Conservation (phyloP, 202 grass and related monocot genomes). For the Schoenoplectus triqueter region DNA sequence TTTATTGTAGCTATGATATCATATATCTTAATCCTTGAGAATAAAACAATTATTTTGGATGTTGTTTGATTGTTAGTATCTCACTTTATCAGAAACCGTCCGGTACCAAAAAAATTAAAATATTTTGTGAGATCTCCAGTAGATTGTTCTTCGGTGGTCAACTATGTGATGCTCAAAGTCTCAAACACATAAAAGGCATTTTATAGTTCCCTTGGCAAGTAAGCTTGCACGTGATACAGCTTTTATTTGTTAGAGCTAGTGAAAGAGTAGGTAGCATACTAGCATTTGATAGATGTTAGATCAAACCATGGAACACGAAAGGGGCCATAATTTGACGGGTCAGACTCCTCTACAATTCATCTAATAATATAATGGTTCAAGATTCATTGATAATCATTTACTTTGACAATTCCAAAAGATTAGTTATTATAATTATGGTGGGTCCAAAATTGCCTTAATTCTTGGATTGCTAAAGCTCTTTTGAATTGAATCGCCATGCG, state of each 20-base stretch:
- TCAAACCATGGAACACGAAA: not conserved
- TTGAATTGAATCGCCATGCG: no score
- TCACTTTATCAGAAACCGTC: not conserved
- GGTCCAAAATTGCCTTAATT: not conserved
- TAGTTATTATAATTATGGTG: not conserved
- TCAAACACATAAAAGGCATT: not conserved
- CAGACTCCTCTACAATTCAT: conserved; percentile 3
- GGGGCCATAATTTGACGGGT: conserved; percentile 1
- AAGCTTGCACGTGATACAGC: conserved; percentile 13
- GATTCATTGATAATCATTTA: not conserved
- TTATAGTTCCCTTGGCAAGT: not conserved
- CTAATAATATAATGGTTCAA: not conserved
- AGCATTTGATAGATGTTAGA: not conserved
- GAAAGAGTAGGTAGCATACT: not conserved
- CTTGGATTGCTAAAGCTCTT: no score
- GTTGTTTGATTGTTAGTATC: not conserved
- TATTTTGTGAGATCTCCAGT: not conserved
- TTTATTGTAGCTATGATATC: not conserved
- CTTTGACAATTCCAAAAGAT: not conserved
- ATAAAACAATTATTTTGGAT: not conserved
- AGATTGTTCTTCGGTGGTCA: not conserved
- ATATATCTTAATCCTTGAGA: not conserved
- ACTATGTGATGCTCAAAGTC: not conserved
- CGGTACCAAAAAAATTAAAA: not conserved
- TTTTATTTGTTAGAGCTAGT: conserved; percentile 22